phyloP scores from a whole-genome alignment of 352 stramenopile species.

The Peronospora farinosa region DNA sequence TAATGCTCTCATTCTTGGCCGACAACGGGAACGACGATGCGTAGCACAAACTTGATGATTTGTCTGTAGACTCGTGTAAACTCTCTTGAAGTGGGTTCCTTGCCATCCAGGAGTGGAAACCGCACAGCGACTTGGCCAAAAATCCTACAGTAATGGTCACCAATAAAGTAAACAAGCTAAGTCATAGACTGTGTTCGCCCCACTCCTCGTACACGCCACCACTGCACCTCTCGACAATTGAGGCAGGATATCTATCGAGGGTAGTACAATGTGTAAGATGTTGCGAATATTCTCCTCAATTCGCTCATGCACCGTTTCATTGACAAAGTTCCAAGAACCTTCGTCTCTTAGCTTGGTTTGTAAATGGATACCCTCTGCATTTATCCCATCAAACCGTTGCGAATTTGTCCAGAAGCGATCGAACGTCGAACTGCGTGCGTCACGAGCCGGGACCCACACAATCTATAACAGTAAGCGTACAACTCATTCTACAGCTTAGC shows the following conservation, averaged over 20 bases:
- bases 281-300: constrained; percentile 35
- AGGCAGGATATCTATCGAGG: constrained; percentile 17
- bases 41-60: constrained; percentile 21
- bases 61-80: constrained; percentile 1
- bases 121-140: constrained; percentile 37
- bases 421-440: constrained; percentile 33
- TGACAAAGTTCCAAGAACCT: constrained; percentile 4
- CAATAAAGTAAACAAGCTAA: background rate
- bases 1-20: background rate
- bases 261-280: constrained; percentile 22
- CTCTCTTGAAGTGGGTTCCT: constrained; percentile 14
- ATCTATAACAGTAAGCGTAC: constrained; percentile 23
- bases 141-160: constrained; percentile 23
- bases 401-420: constrained; percentile 27
- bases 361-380: constrained; percentile 38
- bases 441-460: constrained; percentile 22
- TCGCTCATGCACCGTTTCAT: constrained; percentile 15
- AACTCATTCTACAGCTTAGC: background rate
- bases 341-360: constrained; percentile 18
- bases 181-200: background rate
- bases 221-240: constrained; percentile 20
- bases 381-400: constrained; percentile 16
- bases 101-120: constrained; percentile 22
- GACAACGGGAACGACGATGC: constrained; percentile 33
- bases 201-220: background rate